Evolutionary conservation across 305 asterid genomes (phyloP).

Genomic region (Fraxinus latifolia): DNA sequence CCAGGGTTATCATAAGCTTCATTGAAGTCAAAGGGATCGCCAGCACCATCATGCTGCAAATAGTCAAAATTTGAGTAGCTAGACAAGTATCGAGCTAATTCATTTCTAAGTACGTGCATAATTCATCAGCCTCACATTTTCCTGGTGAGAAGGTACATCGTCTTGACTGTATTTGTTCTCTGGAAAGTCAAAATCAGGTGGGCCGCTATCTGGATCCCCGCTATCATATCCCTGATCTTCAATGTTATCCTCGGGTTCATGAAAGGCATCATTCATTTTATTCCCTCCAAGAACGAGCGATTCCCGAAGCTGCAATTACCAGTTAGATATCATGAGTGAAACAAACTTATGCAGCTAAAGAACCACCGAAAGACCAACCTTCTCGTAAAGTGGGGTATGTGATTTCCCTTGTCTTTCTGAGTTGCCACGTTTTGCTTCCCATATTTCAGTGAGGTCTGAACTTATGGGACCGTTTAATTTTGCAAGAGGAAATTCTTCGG

Average conservation of each 20-base stretch:
- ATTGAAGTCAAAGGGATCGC: constrained; percentile 27
- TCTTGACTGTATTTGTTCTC: constrained; percentile 39
- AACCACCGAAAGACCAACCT: constrained; percentile 45
- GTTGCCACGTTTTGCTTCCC: constrained; percentile 56
- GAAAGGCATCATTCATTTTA: constrained; percentile 33
- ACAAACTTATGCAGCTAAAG: constrained; percentile 16
- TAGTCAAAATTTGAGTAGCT: constrained; percentile 19
- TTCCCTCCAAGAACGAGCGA: constrained; percentile 53
- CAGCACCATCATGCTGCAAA: constrained; percentile 46
- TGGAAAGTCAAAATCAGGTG: constrained; percentile 60
- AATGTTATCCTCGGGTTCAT: constrained; percentile 30
- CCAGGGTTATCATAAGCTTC: constrained; percentile 37
- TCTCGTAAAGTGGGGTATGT: constrained; percentile 55
- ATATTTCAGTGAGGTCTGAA: constrained; percentile 51
- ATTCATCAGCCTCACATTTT: constrained; percentile 40
- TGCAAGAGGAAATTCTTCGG: constrained; percentile 73
- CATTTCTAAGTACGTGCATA: constrained; percentile 5
- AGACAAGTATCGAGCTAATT: background rate
- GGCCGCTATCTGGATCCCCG: constrained; percentile 56
- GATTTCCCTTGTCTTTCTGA: constrained; percentile 31
- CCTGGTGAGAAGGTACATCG: constrained; percentile 38
- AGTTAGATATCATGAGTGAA: constrained; percentile 23
- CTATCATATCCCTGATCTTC: constrained; percentile 56
- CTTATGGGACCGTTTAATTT: constrained; percentile 59
- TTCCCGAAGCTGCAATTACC: constrained; percentile 69